Evolutionary conservation across 2,329 filamentous ascomycete genomes (phyloP).

Genomic region (Amphichorda felina): DNA sequence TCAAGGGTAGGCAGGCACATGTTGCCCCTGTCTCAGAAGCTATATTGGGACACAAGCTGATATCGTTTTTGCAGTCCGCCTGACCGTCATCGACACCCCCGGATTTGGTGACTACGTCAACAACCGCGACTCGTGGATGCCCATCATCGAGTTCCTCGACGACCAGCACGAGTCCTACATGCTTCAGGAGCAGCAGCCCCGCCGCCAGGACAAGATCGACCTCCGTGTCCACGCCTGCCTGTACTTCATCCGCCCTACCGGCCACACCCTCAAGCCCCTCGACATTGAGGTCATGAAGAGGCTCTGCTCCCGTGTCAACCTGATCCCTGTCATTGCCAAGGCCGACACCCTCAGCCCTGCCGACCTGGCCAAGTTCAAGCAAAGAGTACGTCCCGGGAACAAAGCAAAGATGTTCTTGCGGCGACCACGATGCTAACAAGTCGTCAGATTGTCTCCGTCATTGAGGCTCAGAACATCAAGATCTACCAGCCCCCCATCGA

Average conservation of each 20-base stretch:
- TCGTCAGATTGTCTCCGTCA: conserved; percentile 75
- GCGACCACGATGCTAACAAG: conserved; percentile 12
- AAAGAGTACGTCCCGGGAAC: conserved; percentile 48
- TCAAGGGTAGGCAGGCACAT: conserved; percentile 66
- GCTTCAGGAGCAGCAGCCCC: conserved; percentile 99
- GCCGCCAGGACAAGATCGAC: conserved; percentile 97
- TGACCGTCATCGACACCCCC: conserved; percentile 97
- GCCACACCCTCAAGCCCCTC: conserved; percentile 94
- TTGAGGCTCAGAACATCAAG: conserved; percentile 98
- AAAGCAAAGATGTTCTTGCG: background rate
- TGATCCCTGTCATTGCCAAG: conserved; percentile 98
- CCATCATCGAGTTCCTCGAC: conserved; percentile 99
- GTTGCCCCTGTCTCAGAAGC: background rate
- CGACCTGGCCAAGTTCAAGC: conserved; percentile 90
- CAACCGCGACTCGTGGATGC: conserved; percentile 99
- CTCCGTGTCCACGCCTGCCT: conserved; percentile 96
- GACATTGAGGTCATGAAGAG: conserved; percentile 99
- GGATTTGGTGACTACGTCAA: conserved; percentile 99
- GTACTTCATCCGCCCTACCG: conserved; percentile 98
- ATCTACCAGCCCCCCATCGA: conserved; percentile 97
- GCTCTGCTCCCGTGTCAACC: conserved; percentile 91
- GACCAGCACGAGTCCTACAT: conserved; percentile 99
- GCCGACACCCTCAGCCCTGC: conserved; percentile 91
- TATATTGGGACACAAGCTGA: background rate
- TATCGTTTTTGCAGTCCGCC: no score